Evolutionary conservation across 371 early-diverging fungal species (phyloP), one percentile per base, ranked within the genome.

Genomic region (Gilbertella persicaria): DNA sequence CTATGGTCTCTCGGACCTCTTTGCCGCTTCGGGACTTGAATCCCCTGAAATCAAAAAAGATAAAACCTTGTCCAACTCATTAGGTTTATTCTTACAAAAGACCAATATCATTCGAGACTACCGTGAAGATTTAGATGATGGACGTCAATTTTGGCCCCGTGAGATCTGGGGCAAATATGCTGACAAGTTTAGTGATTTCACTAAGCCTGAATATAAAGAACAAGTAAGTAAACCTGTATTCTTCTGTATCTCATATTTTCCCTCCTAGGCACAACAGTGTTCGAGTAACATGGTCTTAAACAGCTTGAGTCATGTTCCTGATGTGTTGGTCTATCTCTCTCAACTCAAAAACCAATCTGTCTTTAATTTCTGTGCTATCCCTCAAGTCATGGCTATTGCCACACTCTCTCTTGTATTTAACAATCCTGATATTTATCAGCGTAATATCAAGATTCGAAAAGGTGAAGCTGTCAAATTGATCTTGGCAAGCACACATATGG

Each of bases 301-400:
- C 59, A 93, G 92, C 1, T 72, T 98, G 60, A 67, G 79, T 56
- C 89, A 90, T 53, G 88, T 95, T 4, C 92, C 94, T 25, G 89
- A 92, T 53, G 89, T 89, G 33, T 74, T 98, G 30, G 90, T 86
- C 39, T 98, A 96, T 66, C 79, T 98, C 67, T 68, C 77, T 45
- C 58, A 74, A 50, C 75, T 98, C 50, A 64, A 71, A 47, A 89
- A 96, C 59, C 88, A 80, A 24, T 80, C 90, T 0, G 86, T 94
- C 16, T 93, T 97, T 69, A 88, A 85, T 60, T 97, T 97, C 67
- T 92, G 94, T 67, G 98, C 98, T 20, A 98, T 98, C 53, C 98
- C 98, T 19, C 97, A 98, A 78, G 91, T 93, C 21, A 97, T 97
- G 98, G 98, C 98, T 16, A 90, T 98, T 54, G 89, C 98, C n/a